phyloP scores from a whole-genome alignment of 176 grass and related monocot genomes.

The Hsuehochloa calcarea region DNA sequence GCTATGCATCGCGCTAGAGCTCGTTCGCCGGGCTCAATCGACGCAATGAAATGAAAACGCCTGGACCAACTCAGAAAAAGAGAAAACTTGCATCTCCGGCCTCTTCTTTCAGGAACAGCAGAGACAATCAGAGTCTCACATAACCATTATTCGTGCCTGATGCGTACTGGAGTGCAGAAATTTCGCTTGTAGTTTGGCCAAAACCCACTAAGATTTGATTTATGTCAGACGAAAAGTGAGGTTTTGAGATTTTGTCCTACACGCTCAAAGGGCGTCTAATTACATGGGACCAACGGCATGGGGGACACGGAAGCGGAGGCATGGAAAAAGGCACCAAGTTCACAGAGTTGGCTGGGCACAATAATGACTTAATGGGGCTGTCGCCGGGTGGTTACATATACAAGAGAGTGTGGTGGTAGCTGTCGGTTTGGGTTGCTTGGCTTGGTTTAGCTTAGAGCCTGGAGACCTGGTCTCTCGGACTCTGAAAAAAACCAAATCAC shows the following conservation, averaged over 20 bases:
- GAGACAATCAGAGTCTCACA: too few relatives aligned
- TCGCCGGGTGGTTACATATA: slow-evolving; percentile 7
- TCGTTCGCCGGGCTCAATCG: background rate
- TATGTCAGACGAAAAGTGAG: too few relatives aligned
- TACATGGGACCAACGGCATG: background rate
- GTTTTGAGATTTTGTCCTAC: too few relatives aligned
- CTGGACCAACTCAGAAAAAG: background rate
- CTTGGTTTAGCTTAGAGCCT: background rate
- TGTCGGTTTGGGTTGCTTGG: background rate
- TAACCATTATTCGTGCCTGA: too few relatives aligned
- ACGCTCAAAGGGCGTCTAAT: too few relatives aligned
- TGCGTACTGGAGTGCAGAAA: too few relatives aligned
- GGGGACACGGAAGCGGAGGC: background rate
- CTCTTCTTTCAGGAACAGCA: too few relatives aligned
- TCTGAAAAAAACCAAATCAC: background rate
- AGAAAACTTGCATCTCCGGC: background rate
- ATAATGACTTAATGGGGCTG: slow-evolving; percentile 6
- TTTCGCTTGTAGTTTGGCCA: too few relatives aligned
- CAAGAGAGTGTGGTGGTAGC: background rate
- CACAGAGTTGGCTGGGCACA: slow-evolving; percentile 1
- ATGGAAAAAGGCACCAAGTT: background rate
- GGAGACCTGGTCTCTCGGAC: background rate
- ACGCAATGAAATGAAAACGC: background rate
- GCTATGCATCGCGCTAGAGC: background rate
- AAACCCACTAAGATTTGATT: too few relatives aligned